Evolutionary conservation across 495 filamentous ascomycete species (phyloP), one percentile per base, ranked within the genome.

Genomic region (Podospora fimiseda): DNA sequence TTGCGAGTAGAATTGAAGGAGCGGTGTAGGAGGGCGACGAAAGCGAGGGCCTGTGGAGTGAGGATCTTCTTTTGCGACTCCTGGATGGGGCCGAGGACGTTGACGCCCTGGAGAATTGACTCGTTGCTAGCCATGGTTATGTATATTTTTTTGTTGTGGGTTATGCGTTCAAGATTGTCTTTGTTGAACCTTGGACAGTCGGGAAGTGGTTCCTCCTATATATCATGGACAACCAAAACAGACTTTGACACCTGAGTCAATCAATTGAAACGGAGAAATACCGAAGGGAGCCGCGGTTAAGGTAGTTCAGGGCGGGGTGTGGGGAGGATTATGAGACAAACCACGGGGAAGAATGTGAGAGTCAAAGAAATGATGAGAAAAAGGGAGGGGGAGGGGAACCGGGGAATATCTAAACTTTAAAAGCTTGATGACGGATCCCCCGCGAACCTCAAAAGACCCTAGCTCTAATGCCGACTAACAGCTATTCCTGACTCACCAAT

Each of bases 1-100:
- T 96, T 95, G 72, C 93, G 88, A 38, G 85, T 95, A 39, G 68
- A 66, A 70, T 97, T 95, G 82, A 97, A 98, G 37, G 89, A 86
- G 58, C 91, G 85, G 71, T 98, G 93, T 53, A 98, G 82, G 56
- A 96, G 83, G 33, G 92, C 89, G 18, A 98, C 80, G 77, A 97
- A 99, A 53, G 89, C 89, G 52, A 87, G 85, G 23, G 91, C 94
- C 36, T 94, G 82, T 59, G 89, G 91, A 57, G 81, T 96, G 51
- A 98, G 82, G 72, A 98, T 91, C 76, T 93, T 90, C 72, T 83
- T 82, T 62, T 89, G 82, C 61, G 87, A 76, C 48, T 91, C 86
- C 60, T 79, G 80, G 63, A 97, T 74, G 36, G 78, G 57, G 59
- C 89, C 92, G 43, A 90, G 81, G 75, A 98, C 79, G 67, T 84